Evolutionary conservation across 176 grass and related monocot genomes (phyloP), one percentile per base, ranked within the genome.

Genomic region (Aegilops umbellulata): DNA sequence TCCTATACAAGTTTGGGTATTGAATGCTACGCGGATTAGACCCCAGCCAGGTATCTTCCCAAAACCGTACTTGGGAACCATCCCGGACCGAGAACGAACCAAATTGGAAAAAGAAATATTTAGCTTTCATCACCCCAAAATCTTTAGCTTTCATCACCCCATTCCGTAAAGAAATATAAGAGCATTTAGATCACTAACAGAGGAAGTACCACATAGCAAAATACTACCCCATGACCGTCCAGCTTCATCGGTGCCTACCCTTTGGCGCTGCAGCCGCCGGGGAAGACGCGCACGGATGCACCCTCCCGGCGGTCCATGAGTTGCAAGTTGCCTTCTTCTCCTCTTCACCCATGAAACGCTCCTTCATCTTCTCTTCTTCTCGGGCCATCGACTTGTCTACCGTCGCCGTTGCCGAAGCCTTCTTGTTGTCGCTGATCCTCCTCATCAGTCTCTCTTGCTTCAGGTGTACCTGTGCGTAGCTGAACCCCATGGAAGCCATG

Each of bases 391-490:
- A 60, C 39, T 22, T 87, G 22, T 60, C 77, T 69, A 23, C 27
- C 36, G 2, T 65, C 16, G 1, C 8, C 17, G 60, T 73, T 73
- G 38, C 70, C 38, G 41, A 24, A 17, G 41, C 72, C 26, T 76
- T 20, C 27, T 51, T 6, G 47, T 0, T 51, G 47, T 75, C 2
- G 3, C 8, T 47, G 38, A 31, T 49, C 58, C 13, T 82, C 62
- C 26, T 88, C 68, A 16, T 47, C 65, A 82, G 53, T 36, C 29
- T 49, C 53, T 84, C 87, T 22, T 84, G 81, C 27, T n/a, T 16
- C 65, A 88, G 65, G 77, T 88, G 87, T 34, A 88, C 60, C 38
- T 84, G 81, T 22, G 87, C 87, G 35, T 84, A 88, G 74, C 87
- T 88, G 55, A 88, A 88, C 10, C 87, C 87, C 53, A 84, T 72